These are phyloP conservation scores for Speleostelium caveatum DNA, from an alignment of 78 protist species.

Conservation along the genomic window DNA sequence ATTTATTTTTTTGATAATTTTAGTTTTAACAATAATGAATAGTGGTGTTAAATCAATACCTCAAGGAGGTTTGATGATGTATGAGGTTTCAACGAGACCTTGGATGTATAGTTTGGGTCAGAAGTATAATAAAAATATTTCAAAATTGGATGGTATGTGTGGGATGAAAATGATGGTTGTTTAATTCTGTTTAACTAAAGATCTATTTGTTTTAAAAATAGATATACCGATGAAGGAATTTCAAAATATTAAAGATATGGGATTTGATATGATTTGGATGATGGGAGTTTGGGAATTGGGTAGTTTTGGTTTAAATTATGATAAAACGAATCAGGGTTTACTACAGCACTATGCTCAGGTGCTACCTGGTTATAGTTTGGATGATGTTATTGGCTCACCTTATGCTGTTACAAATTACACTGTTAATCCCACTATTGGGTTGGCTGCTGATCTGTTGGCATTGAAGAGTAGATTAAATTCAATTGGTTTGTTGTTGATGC, in stretches of 20 bases:
- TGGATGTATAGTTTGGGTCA: conserved; percentile 65
- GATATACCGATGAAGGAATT: conserved; percentile 78
- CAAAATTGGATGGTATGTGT: conserved; percentile 6
- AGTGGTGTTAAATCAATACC: conserved; percentile 45
- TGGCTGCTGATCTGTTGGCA: conserved; percentile 40
- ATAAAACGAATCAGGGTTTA: conserved; percentile 84
- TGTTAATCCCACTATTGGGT: conserved; percentile 84
- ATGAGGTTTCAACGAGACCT: conserved; percentile 80
- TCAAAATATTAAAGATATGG: conserved; percentile 73
- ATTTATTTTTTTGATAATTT: not conserved
- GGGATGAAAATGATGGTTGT: not conserved
- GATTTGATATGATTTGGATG: conserved; percentile 86
- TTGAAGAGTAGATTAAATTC: conserved; percentile 52
- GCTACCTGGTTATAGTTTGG: conserved; percentile 76
- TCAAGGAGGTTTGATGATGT: conserved; percentile 73
- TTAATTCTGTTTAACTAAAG: not conserved
- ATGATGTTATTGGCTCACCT: conserved; percentile 94
- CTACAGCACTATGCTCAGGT: conserved; percentile 65
- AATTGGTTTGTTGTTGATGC: conserved; percentile 82
- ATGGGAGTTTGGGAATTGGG: conserved; percentile 95
- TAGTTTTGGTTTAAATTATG: conserved; percentile 78
- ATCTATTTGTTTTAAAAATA: not conserved
- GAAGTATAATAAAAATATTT: conserved; percentile 6
- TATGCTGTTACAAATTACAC: conserved; percentile 88
- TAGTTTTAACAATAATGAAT: not conserved